These are phyloP conservation scores for Leersia perrieri DNA, from an alignment of 176 grass and related monocot genomes.

Conservation along the genomic window DNA sequence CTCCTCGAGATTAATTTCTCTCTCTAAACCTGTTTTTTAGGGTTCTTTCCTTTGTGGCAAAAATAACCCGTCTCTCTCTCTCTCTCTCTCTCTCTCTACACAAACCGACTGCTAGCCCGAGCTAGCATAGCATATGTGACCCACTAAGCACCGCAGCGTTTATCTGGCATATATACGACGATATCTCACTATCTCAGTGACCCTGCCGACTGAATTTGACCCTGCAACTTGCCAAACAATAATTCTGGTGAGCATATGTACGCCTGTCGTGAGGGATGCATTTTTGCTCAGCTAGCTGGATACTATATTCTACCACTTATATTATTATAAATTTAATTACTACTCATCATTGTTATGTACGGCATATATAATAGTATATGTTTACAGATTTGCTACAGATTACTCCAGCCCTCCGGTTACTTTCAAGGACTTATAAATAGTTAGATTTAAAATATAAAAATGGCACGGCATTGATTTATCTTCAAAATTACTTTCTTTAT, in stretches of 20 bases:
- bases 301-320: not conserved
- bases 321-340: not conserved
- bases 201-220: constrained; percentile 21
- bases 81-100: constrained; percentile 28
- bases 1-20: constrained; percentile 44
- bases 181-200: constrained; percentile 28
- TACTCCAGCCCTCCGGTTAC: not conserved
- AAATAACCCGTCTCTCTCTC: constrained; percentile 24
- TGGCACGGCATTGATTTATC: no score
- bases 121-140: not conserved
- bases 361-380: not conserved
- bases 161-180: constrained; percentile 4
- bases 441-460: no score
- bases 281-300: not conserved
- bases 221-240: not conserved
- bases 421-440: no score
- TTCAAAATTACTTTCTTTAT: no score
- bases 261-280: not conserved
- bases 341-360: constrained; percentile 21
- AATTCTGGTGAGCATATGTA: constrained; percentile 12
- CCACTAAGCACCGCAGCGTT: constrained; percentile 22
- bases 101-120: constrained; percentile 13
- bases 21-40: constrained; percentile 49
- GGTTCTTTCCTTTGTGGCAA: constrained; percentile 31
- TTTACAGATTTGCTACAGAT: not conserved